Conservation (phyloP, 164 flowering plant species). For the Amborella trichopoda region DNA sequence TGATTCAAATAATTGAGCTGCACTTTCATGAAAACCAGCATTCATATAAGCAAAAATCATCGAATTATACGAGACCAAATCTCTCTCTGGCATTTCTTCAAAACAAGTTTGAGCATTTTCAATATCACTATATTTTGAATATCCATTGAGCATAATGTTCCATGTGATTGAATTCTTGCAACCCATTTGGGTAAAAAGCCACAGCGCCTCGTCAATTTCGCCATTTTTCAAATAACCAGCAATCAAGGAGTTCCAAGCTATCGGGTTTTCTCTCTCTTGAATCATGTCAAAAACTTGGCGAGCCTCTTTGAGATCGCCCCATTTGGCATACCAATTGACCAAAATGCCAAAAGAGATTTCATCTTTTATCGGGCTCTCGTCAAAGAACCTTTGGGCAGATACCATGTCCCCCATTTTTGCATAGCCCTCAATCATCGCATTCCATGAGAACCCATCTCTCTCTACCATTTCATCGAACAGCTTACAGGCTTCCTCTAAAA, state of each 20-base stretch:
- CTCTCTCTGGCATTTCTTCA: constrained; percentile 35
- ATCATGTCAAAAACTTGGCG: constrained; percentile 60
- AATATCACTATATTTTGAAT: constrained; percentile 2
- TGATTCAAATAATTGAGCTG: constrained; percentile 36
- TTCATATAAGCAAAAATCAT: constrained; percentile 50
- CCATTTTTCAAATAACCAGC: constrained; percentile 2
- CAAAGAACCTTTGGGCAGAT: constrained; percentile 44
- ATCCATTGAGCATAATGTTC: constrained; percentile 9
- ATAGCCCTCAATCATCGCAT: constrained; percentile 66
- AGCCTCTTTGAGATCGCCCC: constrained; percentile 48
- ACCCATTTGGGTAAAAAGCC: constrained; percentile 6
- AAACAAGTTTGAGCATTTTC: constrained; percentile 27
- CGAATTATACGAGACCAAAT: constrained; percentile 55
- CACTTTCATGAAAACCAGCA: constrained; percentile 21
- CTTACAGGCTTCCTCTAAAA: constrained; percentile 15
- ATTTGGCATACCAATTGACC: constrained; percentile 54
- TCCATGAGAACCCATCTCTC: constrained; percentile 68
- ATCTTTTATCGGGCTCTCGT: constrained; percentile 66
- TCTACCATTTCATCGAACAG: constrained; percentile 62
- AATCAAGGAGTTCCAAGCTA: constrained; percentile 7
- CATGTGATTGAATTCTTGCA: constrained; percentile 4
- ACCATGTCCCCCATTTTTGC: constrained; percentile 44
- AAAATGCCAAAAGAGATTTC: constrained; percentile 59
- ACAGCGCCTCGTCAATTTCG: not conserved
- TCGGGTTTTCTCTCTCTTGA: constrained; percentile 29